phyloP scores from a whole-genome alignment of 441 rosid species.

The Gossypium gossypioides region DNA sequence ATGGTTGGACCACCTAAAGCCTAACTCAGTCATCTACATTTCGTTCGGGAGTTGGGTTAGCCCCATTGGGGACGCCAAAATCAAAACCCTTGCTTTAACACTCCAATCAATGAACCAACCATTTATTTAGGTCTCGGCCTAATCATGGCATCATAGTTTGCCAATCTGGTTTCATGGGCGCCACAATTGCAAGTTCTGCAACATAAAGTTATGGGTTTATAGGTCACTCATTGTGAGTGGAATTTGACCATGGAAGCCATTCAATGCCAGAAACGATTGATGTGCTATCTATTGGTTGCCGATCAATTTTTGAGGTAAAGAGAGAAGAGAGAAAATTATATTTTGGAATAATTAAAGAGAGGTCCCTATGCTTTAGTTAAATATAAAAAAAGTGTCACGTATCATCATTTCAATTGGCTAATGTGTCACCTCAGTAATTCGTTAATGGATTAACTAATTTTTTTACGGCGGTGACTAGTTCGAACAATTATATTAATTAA shows the following conservation, averaged over 20 bases:
- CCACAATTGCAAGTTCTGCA: constrained; percentile 48
- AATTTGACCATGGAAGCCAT: constrained; percentile 70
- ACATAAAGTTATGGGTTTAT: constrained; percentile 43
- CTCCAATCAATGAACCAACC: constrained; percentile 41
- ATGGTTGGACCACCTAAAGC: constrained; percentile 52
- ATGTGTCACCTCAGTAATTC: too few species aligned
- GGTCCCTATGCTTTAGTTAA: too few species aligned
- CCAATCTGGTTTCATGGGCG: constrained; percentile 58
- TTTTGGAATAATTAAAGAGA: too few species aligned
- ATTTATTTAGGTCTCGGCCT: constrained; percentile 53
- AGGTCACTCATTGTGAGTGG: constrained; percentile 74
- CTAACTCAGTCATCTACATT: constrained; percentile 45
- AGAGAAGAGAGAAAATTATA: too few species aligned
- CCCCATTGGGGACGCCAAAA: constrained; percentile 49
- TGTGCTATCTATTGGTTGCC: constrained; percentile 66
- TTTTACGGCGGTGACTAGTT: too few species aligned
- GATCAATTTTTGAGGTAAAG: constrained; percentile 48
- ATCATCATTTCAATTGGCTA: too few species aligned
- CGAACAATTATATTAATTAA: too few species aligned
- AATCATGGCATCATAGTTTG: constrained; percentile 44
- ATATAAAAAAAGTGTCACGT: too few species aligned
- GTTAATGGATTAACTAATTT: too few species aligned
- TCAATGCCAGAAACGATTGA: constrained; percentile 30
- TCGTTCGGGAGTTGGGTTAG: constrained; percentile 85
- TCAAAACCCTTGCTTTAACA: constrained; percentile 36